These are phyloP conservation scores for Tetratostichococcus sp. DNA, from an alignment of 139 green algal species.

Conservation along the genomic window DNA sequence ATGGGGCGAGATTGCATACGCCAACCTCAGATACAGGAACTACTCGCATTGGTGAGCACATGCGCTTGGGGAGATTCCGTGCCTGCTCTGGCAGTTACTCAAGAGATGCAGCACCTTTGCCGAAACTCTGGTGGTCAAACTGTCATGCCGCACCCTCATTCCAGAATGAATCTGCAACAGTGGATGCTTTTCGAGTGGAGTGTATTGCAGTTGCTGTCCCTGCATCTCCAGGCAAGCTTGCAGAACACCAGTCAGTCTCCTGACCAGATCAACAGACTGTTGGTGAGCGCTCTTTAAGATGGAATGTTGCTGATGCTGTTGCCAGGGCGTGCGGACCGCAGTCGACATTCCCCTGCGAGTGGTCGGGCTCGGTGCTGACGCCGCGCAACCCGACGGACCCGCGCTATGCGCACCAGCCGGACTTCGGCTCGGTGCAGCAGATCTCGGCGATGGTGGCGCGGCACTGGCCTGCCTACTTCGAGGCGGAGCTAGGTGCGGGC, in stretches of 20 bases:
- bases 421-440: not conserved
- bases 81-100: too few species aligned
- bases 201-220: too few species aligned
- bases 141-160: too few species aligned
- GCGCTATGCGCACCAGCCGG: not conserved
- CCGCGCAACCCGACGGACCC: not conserved
- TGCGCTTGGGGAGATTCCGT: too few species aligned
- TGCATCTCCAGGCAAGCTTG: too few species aligned
- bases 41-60: not conserved
- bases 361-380: not conserved
- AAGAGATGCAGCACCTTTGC: too few species aligned
- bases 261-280: too few species aligned
- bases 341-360: not conserved
- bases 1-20: constrained; percentile 5
- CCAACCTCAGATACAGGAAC: constrained; percentile 9
- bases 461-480: not conserved
- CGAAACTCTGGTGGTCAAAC: too few species aligned
- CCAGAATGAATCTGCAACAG: too few species aligned
- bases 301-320: too few species aligned
- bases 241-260: not conserved
- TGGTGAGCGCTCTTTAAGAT: too few species aligned
- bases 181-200: too few species aligned
- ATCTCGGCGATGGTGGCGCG: not conserved
- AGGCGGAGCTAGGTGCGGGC: not conserved
- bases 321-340: not conserved